Conservation (phyloP, 2,329 filamentous ascomycete species). For the Alternaria postmessia region DNA sequence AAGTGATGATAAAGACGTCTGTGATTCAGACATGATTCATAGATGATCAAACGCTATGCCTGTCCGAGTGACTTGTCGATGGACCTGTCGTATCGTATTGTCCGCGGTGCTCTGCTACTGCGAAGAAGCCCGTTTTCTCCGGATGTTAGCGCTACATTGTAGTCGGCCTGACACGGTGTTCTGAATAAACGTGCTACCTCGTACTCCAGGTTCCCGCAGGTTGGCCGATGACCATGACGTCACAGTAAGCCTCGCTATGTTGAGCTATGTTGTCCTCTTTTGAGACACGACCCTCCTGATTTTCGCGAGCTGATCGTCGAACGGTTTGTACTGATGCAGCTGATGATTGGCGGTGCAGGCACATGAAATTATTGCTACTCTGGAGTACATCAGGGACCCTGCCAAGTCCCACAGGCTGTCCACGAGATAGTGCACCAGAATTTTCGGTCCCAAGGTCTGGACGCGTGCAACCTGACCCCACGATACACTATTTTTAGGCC, state of each 20-base stretch:
- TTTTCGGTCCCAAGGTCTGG: conserved; percentile 9
- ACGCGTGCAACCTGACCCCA: background rate
- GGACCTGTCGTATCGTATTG: background rate
- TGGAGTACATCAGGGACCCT: background rate
- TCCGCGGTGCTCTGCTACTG: background rate
- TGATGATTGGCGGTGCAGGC: conserved; percentile 6
- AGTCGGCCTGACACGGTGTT: background rate
- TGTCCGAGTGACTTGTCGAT: background rate
- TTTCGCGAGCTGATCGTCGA: background rate
- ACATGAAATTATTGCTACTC: conserved; percentile 7
- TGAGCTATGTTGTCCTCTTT: background rate
- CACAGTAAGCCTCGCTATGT: background rate
- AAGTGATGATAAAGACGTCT: background rate
- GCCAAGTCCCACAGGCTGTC: background rate
- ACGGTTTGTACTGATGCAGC: background rate
- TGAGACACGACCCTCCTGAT: background rate
- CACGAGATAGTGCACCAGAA: background rate
- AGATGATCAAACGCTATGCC: background rate
- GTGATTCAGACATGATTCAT: background rate
- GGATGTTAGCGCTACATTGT: background rate
- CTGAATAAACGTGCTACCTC: background rate
- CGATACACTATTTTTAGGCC: conserved; percentile 9
- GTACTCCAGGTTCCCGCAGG: background rate
- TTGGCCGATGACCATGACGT: background rate
- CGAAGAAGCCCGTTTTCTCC: background rate